These are phyloP conservation scores for Trichoderma asperelloides DNA, from an alignment of 495 filamentous ascomycete species.

Conservation along the genomic window DNA sequence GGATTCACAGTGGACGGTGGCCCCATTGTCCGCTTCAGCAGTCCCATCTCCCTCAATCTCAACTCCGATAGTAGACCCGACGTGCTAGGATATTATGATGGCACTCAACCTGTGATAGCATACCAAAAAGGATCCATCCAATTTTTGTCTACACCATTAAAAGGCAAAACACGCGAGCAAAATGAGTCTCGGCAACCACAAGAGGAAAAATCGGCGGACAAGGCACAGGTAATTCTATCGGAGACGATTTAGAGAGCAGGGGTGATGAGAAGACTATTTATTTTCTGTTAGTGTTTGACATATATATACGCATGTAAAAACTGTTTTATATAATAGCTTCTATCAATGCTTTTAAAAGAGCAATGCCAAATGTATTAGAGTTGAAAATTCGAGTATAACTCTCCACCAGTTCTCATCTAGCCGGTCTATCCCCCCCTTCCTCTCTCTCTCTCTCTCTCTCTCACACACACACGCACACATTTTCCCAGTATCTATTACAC, in stretches of 20 bases:
- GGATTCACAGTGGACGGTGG: slow-evolving; percentile 10
- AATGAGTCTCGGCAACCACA: neutral
- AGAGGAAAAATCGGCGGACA: neutral
- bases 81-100: neutral
- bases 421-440: too few species aligned
- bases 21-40: slow-evolving; percentile 10
- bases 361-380: too few species aligned
- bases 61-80: neutral
- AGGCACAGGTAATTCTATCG: neutral
- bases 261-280: too few species aligned
- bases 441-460: too few species aligned
- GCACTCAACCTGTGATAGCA: slow-evolving; percentile 2
- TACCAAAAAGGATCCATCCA: slow-evolving; percentile 2
- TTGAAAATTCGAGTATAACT: too few species aligned
- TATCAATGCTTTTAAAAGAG: too few species aligned
- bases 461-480: too few species aligned
- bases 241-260: neutral
- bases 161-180: neutral
- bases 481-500: too few species aligned
- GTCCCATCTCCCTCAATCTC: neutral
- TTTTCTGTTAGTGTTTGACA: too few species aligned
- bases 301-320: too few species aligned
- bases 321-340: too few species aligned
- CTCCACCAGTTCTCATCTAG: too few species aligned
- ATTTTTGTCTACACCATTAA: neutral